phyloP scores from a whole-genome alignment of 345 rosid genomes.

The Pistacia integerrima region DNA sequence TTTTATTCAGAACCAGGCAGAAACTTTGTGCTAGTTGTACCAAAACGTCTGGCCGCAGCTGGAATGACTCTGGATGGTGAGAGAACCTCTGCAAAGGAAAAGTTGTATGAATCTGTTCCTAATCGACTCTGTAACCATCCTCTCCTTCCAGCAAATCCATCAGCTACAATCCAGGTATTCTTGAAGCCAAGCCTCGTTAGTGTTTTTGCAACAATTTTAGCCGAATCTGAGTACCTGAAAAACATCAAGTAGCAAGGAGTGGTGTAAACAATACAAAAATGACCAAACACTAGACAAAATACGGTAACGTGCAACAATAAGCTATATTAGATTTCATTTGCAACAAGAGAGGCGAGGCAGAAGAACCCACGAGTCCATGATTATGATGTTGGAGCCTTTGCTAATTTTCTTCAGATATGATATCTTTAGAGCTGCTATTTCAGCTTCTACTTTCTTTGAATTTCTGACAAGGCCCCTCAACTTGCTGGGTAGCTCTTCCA shows the following conservation, averaged over 20 bases:
- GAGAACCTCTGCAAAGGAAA: constrained; percentile 62
- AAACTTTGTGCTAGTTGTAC: constrained; percentile 67
- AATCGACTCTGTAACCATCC: constrained; percentile 92
- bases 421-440: constrained; percentile 84
- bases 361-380: constrained; percentile 82
- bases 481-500: constrained; percentile 86
- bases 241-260: neutral
- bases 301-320: neutral
- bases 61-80: constrained; percentile 74
- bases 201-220: constrained; percentile 72
- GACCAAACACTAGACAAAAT: neutral
- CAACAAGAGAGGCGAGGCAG: neutral
- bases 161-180: constrained; percentile 72
- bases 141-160: constrained; percentile 83
- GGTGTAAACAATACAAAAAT: neutral
- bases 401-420: constrained; percentile 81
- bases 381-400: constrained; percentile 81
- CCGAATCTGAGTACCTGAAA: constrained; percentile 75
- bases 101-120: constrained; percentile 79
- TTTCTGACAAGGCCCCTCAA: constrained; percentile 69
- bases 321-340: neutral
- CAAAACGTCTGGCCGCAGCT: constrained; percentile 54
- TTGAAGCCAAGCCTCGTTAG: constrained; percentile 74
- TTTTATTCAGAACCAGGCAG: constrained; percentile 70
- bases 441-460: constrained; percentile 83